Base-by-base conservation (phyloP, 208 protist genomes). In the Leishmania major region DNA sequence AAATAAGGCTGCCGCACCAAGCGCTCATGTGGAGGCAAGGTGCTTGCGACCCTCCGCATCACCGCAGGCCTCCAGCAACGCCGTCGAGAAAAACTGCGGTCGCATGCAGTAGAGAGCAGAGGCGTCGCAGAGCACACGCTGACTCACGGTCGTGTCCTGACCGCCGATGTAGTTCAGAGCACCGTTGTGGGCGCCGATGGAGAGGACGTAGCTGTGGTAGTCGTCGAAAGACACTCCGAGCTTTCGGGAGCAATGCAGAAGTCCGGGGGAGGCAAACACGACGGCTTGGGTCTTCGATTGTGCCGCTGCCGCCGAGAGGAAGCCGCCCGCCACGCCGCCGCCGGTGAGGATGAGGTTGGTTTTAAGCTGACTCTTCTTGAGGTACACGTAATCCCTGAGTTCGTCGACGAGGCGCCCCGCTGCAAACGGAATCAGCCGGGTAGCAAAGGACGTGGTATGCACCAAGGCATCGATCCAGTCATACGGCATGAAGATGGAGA, bases 401-500 rank as follows among this genome's bases (percentile, higher is more conserved):
- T 82, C 81, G n/a, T 73, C 37, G 11, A 88, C 40, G 8, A 92
- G 43, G 28, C 59, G 35, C 25, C 25, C 47, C n/a, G 82, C 89
- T 6, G 76, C 57, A 64, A 93, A 94, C 1, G 86, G 78, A 47
- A 95, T 87, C 80, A 93, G 84, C 0, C 69, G 67, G 2, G 81
- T 87, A 31, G 88, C 77, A 77, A 96, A 96, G n/a, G 86, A 85
- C 62, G 93, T 89, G 62, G 89, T 70, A 75, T 87, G 81, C 10
- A 92, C 84, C 64, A 94, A 85, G 17, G 40, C 85, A 45, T 84
- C 70, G 11, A 84, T 74, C 91, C 91, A 94, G n/a, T 88, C 79
- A 6, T 72, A 81, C 17, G 93, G 91, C 60, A 95, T 87, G 62
- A 96, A 92, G 62, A 94, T 94, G 70, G 78, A 81, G 37, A 95